phyloP scores from a whole-genome alignment of 176 grass and related monocot genomes.

The Musa beccarii region DNA sequence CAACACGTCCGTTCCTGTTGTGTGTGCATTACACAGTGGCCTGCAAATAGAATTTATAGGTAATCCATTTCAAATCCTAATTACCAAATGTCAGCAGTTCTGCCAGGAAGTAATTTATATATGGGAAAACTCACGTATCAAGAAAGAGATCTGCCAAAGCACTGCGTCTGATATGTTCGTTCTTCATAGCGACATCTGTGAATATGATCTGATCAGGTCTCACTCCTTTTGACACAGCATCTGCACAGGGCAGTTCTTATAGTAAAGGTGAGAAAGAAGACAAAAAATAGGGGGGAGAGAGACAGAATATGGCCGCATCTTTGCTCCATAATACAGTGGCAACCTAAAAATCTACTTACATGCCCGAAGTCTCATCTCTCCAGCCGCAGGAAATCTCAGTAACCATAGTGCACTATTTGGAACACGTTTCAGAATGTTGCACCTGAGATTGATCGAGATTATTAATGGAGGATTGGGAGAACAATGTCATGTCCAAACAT shows the following conservation, averaged over 20 bases:
- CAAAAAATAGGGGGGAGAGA: too few species aligned
- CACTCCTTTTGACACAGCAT: conserved; percentile 67
- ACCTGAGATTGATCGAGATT: conserved; percentile 21
- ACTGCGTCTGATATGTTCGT: conserved; percentile 77
- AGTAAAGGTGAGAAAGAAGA: too few species aligned
- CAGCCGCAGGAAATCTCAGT: conserved; percentile 69
- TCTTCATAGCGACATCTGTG: conserved; percentile 82
- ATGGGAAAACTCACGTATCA: conserved; percentile 52
- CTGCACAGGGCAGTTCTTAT: conserved; percentile 20
- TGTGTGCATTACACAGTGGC: conserved; percentile 84
- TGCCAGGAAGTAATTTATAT: neutral
- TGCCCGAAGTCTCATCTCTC: conserved; percentile 65
- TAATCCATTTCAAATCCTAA: too few species aligned
- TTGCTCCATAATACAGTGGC: too few species aligned
- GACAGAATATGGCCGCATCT: too few species aligned
- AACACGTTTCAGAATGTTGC: conserved; percentile 80
- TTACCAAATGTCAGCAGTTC: neutral
- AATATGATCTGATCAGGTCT: conserved; percentile 75
- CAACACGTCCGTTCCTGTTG: conserved; percentile 73
- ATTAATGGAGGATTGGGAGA: too few species aligned
- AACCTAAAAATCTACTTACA: conserved; percentile 37
- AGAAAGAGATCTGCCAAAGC: conserved; percentile 82
- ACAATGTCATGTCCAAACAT: too few species aligned
- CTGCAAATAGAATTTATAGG: conserved; percentile 16
- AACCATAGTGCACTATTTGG: conserved; percentile 76